Evolutionary conservation across 2,329 filamentous ascomycete genomes (phyloP), one percentile per base, ranked within the genome.

Genomic region (Penicillium thymicola): DNA sequence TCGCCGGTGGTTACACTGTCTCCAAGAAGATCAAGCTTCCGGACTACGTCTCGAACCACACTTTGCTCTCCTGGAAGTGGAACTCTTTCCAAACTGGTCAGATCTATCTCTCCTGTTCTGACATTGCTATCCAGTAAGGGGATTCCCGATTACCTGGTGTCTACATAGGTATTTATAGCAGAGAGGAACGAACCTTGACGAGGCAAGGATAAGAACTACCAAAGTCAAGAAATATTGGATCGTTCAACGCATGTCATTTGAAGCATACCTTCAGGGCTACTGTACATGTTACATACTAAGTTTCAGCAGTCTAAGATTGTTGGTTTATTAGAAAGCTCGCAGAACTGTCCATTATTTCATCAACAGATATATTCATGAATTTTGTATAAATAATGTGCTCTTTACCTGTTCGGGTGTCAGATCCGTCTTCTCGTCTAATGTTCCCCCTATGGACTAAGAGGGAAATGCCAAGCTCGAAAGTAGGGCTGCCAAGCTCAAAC

Each of bases 31-130:
- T 83, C 63, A 76, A 75, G 65, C 74, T 82, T 28, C 80, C 81
- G 1, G 71, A 81, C 38, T 81, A 78, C 59, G 61, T 68, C 3
- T 79, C 79, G 0, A 72, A 77, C 49, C 81, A 83, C 61, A 84
- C 81, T 0, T 69, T 83, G 23, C 70, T 83, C 0, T 79, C 78
- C 0, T 79, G 81, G 65, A 77, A 78, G 55, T 83, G 81, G 81
- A 83, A 83, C 68, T 77, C 79, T 0, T 83, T 77, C 67, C 80
- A 83, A 69, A 83, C 81, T 0, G 72, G 73, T 0, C 81, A 84
- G 68, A 73, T 83, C 8, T 83, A 83, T 62, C 72, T 83, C 4
- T 77, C 74, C 4, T 84, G 81, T 59, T 80, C 81, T 2, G 80
- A 82, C 61, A 81, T 82, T 54, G 75, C 78, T 14, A 81, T 82